Evolutionary conservation across 2,329 filamentous ascomycete genomes (phyloP).

Genomic region (Alternaria longipes): DNA sequence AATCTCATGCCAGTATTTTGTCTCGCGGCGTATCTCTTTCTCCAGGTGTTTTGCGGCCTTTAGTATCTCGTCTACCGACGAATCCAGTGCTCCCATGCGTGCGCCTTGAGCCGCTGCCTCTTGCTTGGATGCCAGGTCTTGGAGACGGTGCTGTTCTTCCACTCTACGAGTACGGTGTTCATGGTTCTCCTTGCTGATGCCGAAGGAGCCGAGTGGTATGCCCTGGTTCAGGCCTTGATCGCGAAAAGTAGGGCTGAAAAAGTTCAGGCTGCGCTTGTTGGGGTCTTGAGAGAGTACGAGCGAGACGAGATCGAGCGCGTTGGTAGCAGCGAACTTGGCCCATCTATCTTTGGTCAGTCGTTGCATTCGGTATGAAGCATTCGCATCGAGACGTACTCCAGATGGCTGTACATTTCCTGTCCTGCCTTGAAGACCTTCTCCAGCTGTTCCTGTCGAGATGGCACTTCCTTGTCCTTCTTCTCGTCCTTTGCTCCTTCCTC

Average conservation of each 20-base stretch:
- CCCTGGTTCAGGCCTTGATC: slow-evolving; percentile 32
- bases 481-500: slow-evolving; percentile 57
- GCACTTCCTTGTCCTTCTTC: slow-evolving; percentile 48
- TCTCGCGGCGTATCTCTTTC: slow-evolving; percentile 80
- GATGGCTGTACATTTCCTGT: slow-evolving; percentile 53
- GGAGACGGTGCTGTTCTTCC: slow-evolving; percentile 45
- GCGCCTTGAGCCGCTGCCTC: slow-evolving; percentile 70
- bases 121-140: slow-evolving; percentile 48
- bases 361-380: slow-evolving; percentile 57
- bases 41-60: slow-evolving; percentile 76
- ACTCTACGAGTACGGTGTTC: slow-evolving; percentile 27
- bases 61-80: slow-evolving; percentile 76
- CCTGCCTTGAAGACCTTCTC: slow-evolving; percentile 53
- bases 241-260: slow-evolving; percentile 43
- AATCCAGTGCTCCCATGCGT: slow-evolving; percentile 79
- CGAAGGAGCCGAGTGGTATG: slow-evolving; percentile 51
- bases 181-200: slow-evolving; percentile 36
- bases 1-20: slow-evolving; percentile 88
- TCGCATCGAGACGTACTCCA: slow-evolving; percentile 57
- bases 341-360: slow-evolving; percentile 33
- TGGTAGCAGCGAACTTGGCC: slow-evolving; percentile 42
- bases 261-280: slow-evolving; percentile 34
- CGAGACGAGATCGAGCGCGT: slow-evolving; percentile 46
- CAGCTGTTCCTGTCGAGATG: slow-evolving; percentile 43
- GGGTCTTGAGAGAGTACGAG: slow-evolving; percentile 44